A percentile compares a stretch with the other conserved stretches of the same genome.
Evolutionary conservation across 306 rosid genomes (phyloP).

Genomic region (Citrullus mucosospermus): DNA sequence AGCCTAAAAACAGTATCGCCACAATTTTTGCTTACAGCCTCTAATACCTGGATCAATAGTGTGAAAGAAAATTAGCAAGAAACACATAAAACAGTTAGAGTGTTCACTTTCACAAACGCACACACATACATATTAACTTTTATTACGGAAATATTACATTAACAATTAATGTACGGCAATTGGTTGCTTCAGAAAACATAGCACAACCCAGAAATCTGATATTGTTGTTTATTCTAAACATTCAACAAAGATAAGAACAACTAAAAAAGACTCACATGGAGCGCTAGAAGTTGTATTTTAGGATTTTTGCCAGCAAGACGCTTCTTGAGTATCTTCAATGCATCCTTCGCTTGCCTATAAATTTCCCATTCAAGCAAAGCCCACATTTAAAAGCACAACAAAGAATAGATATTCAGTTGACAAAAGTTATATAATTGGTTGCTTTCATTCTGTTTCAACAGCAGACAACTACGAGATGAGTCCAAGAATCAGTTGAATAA

Average conservation of each 20-base stretch:
- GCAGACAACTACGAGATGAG: not conserved
- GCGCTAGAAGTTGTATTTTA: conserved; percentile 78
- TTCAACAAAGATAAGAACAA: not conserved
- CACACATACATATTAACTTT: not conserved
- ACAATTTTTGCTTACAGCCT: conserved; percentile 85
- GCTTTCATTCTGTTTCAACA: not conserved
- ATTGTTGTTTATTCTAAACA: not conserved
- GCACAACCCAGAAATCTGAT: not conserved
- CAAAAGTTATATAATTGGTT: not conserved
- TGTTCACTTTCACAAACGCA: not conserved
- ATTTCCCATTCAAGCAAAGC: conserved; percentile 4
- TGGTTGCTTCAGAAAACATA: not conserved
- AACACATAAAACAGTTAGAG: not conserved
- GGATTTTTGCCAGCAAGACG: conserved; percentile 67
- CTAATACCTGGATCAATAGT: conserved; percentile 53
- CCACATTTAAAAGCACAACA: not conserved
- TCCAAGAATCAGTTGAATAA: not conserved
- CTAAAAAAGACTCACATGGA: conserved; percentile 52
- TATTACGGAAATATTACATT: not conserved
- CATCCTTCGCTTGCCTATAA: conserved; percentile 93
- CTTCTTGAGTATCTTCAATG: conserved; percentile 82
- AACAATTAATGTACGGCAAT: not conserved
- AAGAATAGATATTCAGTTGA: not conserved
- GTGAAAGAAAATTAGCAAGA: not conserved
- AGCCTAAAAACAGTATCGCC: conserved; percentile 67